Base-by-base conservation (phyloP, 129 eudicot species). In the Glebionis coronaria region DNA sequence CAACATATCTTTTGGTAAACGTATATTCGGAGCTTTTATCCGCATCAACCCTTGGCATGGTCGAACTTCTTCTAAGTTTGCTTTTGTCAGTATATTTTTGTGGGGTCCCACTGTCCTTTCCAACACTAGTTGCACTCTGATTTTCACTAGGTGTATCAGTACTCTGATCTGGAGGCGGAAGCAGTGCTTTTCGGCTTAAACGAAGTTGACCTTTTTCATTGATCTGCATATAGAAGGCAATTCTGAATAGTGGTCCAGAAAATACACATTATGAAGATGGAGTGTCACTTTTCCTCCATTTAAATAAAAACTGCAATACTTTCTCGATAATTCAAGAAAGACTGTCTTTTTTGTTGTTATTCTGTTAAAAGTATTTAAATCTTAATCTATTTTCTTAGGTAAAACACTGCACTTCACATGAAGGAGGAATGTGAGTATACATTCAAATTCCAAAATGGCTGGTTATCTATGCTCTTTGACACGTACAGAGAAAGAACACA, bases 171-270 rank as follows among this genome's bases (percentile, higher is more conserved):
- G 99, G 99, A 79, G 89, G 91, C 46, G 99, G 99, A 79, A 93
- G 95, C 46, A 93, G 79, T 40, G 95, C 99, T 60, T 82, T 82
- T 35, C 92, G 90, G 81, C 99, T 93, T 69, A 93, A 76, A 69
- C 99, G 97, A 76, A 93, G 95, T 70, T 89, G 99, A 12, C 99
- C 99, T 76, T 93, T 93, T 65, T 86, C 99, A 79, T 93, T 93
- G 68, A 93, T 79, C 98, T 91, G 87, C n/a, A 79, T 68, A 60
- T 42, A 69, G 55, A 15, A 59, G 16, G 31, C 8, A 35, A 35
- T 25, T 75, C 40, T 23, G 49, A 73, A 12, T 63, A 38, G 19
- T 18, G 29, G 40, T 31, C 47, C 28, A 4, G 59, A 61, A 72
- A 67, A 31, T 14, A 23, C 9, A 57, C 18, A 57, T 31, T 4